Base-by-base conservation (phyloP, 306 rosid genomes). In the Vigna unguiculata region DNA sequence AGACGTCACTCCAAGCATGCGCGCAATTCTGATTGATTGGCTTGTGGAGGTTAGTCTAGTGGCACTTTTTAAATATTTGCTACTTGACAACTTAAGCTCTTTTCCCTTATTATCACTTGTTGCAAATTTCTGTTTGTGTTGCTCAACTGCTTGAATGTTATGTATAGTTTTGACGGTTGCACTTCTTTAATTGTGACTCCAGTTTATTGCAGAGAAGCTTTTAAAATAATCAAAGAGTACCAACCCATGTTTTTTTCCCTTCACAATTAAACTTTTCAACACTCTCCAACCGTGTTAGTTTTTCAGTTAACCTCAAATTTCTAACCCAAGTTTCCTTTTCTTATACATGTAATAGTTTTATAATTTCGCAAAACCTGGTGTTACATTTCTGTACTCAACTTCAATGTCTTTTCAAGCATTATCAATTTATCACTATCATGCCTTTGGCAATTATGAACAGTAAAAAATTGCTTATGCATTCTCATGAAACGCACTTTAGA, bases 1-100 rank as follows among this genome's bases (percentile, higher is more conserved):
- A 34, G 92, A 91, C 59, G 85, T 93, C 88, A 88, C 55, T 87
- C 89, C 95, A 41, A 83, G 66, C 84, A 93, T 93, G 98, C 82
- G 98, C 40, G 92, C 88, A 66, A 85, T 93, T 82, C 84, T 93
- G 70, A 77, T 93, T 68, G 97, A 93, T 80, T 93, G 98, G 98
- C 95, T 93, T 79, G 93, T 93, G 78, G 98, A 93, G 98, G 98
- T 91, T 57, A 72, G 89, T 77, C 48, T 10, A 16, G 5, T 58
- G 48, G 43, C 25, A 41, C 0, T 46, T 14, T 14, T 12, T 46
- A 21, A 59, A 25, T 69, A 16, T 32, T 21, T 47, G 14, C 52
- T 47, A 4, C 10, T 54, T 17, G 60, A 43, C 6, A 32, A 43
- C 24, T 77, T 55, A 30, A 5, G 43, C 30, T 11, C 14, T 43